Evolutionary conservation across 1,139 yeast genomes (phyloP).

Genomic region (Diutina rugosa): DNA sequence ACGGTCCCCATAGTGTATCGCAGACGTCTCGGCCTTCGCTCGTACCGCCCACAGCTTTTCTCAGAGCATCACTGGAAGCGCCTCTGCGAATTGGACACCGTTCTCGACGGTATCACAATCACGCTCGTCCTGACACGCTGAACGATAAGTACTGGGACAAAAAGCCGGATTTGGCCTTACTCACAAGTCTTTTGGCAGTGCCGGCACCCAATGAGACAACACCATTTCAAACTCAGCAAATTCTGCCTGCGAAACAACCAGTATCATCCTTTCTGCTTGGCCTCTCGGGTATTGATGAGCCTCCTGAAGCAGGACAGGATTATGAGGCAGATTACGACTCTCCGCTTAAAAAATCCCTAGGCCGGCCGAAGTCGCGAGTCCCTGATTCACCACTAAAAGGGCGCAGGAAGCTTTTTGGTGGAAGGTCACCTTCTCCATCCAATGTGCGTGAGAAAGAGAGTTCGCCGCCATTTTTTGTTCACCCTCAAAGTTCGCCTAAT

Average conservation of each 20-base stretch:
- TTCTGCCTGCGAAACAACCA: neutral
- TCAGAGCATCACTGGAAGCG: neutral
- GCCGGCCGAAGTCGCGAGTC: neutral
- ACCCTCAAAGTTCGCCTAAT: too few species aligned
- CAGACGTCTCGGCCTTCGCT: neutral
- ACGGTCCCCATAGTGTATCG: neutral
- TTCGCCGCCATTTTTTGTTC: too few species aligned
- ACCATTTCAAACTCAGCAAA: neutral
- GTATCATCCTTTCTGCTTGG: neutral
- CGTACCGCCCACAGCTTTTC: neutral
- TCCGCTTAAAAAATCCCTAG: neutral
- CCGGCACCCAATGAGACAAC: neutral
- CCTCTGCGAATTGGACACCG: neutral
- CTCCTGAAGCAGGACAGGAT: neutral
- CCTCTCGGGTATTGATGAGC: neutral
- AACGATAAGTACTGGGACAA: conserved; percentile 1
- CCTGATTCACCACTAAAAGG: neutral
- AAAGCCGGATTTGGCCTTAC: neutral
- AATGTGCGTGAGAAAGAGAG: too few species aligned
- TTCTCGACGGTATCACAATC: neutral
- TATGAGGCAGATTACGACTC: conserved; percentile 1
- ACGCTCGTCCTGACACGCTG: neutral
- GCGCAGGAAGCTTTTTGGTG: neutral
- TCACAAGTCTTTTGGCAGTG: neutral
- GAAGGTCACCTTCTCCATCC: too few species aligned